Evolutionary conservation across 2,329 filamentous ascomycete species (phyloP), one percentile per base, ranked within the genome.

Genomic region (Acarospora socialis): DNA sequence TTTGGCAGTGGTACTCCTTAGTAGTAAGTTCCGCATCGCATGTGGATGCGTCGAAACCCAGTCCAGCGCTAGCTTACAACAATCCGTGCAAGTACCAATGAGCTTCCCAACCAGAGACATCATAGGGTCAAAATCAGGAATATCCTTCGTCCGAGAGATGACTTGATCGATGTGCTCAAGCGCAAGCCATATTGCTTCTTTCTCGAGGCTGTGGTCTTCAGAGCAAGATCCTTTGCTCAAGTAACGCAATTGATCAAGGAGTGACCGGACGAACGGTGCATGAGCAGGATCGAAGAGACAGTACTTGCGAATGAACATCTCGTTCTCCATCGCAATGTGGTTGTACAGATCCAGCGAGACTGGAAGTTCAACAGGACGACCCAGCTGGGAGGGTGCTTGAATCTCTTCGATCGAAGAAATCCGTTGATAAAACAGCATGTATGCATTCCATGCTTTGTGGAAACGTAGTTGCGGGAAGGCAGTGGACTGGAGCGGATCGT

Each of bases 371-470:
- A 61, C 54, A 6, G 63, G 59, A n/a, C 68, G 58, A 26, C 65
- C 57, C 28, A 73, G 47, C 17, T 57, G 57, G 1, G 45, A 43
- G 7, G 51, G 42, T 31, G 59, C 50, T 43, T 73, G 57, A 2
- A 53, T 46, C 17, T 64, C 55, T 12, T 63, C 60, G 34, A 86
- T 63, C 4, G 72, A 70, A 0, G 76, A 76, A 3, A 75, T 70
- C 29, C 90, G 74, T 52, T 94, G 81, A 52, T 98, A 98, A 54
- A 98, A 95, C 6, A 98, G 67, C 81, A 98, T 95, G 54, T 98
- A 98, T 8, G 87, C 90, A 51, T 83, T 95, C 62, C 77, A 61
- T 4, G 70, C 68, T 54, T 86, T 87, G 45, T 76, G 70, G 41
- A 67, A 73, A 0, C 61, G 43, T 12, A 63, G 50, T 18, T 52